Evolutionary conservation across 345 rosid species (phyloP).

Genomic region (Iberis pinnata): DNA sequence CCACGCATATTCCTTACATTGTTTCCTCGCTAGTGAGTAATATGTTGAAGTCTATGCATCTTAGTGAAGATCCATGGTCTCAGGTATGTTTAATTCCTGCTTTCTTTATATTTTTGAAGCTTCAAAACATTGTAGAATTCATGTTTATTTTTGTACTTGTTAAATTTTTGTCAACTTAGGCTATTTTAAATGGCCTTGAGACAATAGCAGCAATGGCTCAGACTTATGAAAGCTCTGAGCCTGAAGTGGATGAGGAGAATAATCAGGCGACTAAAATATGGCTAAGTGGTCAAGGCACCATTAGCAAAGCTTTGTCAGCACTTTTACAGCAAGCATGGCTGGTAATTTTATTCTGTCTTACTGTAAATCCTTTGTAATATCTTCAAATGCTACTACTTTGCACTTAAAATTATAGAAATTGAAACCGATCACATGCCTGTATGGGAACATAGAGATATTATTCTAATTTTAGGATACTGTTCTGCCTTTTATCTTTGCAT

Average conservation of each 20-base stretch:
- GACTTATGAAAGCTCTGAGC: constrained; percentile 56
- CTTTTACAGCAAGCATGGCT: constrained; percentile 79
- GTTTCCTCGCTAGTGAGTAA: constrained; percentile 48
- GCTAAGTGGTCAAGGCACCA: constrained; percentile 48
- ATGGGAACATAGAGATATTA: constrained; percentile 12
- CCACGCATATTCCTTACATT: constrained; percentile 59
- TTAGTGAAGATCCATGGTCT: constrained; percentile 53
- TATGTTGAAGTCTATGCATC: constrained; percentile 43
- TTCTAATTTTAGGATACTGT: constrained; percentile 16
- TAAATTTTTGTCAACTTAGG: constrained; percentile 35
- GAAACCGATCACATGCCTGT: constrained; percentile 11
- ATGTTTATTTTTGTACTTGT: constrained; percentile 8
- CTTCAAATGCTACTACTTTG: background rate
- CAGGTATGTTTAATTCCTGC: constrained; percentile 44
- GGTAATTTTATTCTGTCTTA: constrained; percentile 22
- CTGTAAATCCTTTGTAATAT: constrained; percentile 17
- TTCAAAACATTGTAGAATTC: constrained; percentile 11
- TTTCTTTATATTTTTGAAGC: constrained; percentile 10
- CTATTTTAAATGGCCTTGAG: constrained; percentile 60
- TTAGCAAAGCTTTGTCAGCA: constrained; percentile 55
- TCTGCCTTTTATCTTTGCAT: constrained; percentile 24
- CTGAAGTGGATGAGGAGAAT: constrained; percentile 41
- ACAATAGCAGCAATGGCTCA: constrained; percentile 58
- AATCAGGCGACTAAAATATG: constrained; percentile 40
- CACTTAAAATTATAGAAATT: constrained; percentile 4